Evolutionary conservation across 129 eudicot species (phyloP).

Genomic region (Heracleum sosnowskyi): DNA sequence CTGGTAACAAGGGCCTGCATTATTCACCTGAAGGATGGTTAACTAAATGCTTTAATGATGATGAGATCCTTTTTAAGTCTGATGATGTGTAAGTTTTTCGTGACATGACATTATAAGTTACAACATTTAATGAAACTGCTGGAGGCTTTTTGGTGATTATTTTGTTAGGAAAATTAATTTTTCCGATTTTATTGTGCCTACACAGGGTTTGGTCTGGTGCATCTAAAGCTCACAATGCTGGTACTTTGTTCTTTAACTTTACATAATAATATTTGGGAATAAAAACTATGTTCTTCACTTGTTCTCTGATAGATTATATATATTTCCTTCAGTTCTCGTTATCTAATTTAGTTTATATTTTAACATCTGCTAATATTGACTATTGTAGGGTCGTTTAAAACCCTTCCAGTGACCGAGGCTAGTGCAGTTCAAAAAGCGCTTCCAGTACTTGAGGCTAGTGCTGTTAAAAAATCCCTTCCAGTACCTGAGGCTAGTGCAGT

Average conservation of each 20-base stretch:
- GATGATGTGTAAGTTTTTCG: slow-evolving; percentile 50
- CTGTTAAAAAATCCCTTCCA: slow-evolving; percentile 15
- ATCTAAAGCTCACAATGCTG: slow-evolving; percentile 53
- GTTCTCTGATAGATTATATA: not conserved
- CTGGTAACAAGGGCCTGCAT: slow-evolving; percentile 44
- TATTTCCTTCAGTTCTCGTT: not conserved
- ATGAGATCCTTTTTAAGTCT: slow-evolving; percentile 39
- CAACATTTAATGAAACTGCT: not conserved
- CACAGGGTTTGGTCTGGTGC: slow-evolving; percentile 51
- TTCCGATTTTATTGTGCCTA: slow-evolving; percentile 20
- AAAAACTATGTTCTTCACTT: not conserved
- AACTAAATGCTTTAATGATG: slow-evolving; percentile 68
- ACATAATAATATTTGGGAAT: not conserved
- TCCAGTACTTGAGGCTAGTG: slow-evolving; percentile 23
- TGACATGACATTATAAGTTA: not conserved
- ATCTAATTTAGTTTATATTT: not conserved
- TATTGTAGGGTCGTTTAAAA: slow-evolving; percentile 36
- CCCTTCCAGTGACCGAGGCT: slow-evolving; percentile 29
- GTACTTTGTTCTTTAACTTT: slow-evolving; percentile 21
- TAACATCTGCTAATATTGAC: not conserved
- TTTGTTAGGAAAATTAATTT: not conserved
- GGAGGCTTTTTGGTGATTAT: not conserved
- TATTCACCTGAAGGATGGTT: slow-evolving; percentile 72
- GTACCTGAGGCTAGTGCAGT: slow-evolving; percentile 25
- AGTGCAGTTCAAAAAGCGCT: slow-evolving; percentile 21